Base-by-base conservation (phyloP, 2,329 filamentous ascomycete species). In the Fusarium marasasianum region DNA sequence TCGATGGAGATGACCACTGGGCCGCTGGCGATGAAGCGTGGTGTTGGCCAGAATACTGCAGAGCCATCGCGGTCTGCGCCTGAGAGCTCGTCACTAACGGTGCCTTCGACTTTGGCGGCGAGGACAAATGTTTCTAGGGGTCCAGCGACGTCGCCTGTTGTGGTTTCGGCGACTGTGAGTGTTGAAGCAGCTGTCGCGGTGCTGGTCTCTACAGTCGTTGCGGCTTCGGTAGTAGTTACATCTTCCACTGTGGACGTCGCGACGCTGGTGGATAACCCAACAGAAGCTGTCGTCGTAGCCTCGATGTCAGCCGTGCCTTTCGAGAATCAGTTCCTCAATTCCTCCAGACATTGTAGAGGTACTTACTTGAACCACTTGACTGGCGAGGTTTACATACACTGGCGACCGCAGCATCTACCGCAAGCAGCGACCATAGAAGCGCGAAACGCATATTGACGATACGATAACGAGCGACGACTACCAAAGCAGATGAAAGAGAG, bases 341-440 rank as follows among this genome's bases (percentile, higher is more conserved):
- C 14, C 20, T 3, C 1, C 1, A 18, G 2, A 26, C 8, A 35
- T 24, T 4, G 6, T 3, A 33, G 6, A 29, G 29, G 20, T 3
- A 31, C 51, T 20, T 26, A 59, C 31, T 58, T 9, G 37, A 22
- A 6, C n/a, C 33, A 9, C 43, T 38, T 4, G 31, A 9, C 7
- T 38, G 62, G 1, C 47, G 59, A 44, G 50, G 37, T 31, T 59
- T 66, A 5, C 62, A 66, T 0, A 40, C 38, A 22, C 44, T 59
- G 10, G 50, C 43, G 8, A 38, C 20, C 3, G 3, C 43, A 12
- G 22, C 10, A 35, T 66, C 18, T 1, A 4, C 38, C 37, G 9
- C 31, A 26, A 66, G 18, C 22, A 59, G 26, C 6, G 12, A 66
- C 13, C 38, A 59, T 1, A 44, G 37, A 66, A 59, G 18, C n/a